Evolutionary conservation across 2,329 filamentous ascomycete species (phyloP).

Genomic region (Fusarium tupiense): DNA sequence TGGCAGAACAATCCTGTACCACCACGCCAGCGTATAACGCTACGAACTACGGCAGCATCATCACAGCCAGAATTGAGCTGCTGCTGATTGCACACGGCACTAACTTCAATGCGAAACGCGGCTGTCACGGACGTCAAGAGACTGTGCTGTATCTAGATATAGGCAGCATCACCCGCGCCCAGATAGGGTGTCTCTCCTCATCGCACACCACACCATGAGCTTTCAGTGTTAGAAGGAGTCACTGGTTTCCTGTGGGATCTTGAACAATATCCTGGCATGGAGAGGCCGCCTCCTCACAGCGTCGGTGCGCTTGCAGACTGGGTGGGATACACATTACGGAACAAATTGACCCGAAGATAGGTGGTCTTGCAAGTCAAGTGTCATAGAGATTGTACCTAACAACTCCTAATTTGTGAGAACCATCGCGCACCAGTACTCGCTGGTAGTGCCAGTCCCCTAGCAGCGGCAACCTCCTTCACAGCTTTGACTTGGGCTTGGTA

Average conservation of each 20-base stretch:
- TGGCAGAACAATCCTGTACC: accelerated
- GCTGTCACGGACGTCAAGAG: neutral
- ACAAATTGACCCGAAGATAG: neutral
- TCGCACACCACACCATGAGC: neutral
- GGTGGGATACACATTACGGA: accelerated
- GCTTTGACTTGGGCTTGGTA: slow-evolving; percentile 32
- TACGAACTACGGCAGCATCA: accelerated
- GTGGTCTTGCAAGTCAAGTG: neutral
- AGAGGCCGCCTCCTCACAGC: accelerated
- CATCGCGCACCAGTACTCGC: accelerated
- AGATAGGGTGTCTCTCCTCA: accelerated
- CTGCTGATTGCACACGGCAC: accelerated
- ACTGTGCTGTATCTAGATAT: neutral
- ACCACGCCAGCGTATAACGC: neutral
- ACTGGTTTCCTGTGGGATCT: accelerated
- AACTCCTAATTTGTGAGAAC: accelerated
- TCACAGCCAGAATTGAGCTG: accelerated
- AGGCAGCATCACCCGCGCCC: accelerated
- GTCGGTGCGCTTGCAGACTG: accelerated
- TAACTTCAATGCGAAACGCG: accelerated
- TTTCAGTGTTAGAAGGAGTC: accelerated
- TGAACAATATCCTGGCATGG: neutral
- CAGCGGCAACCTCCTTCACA: neutral
- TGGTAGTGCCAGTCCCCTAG: accelerated
- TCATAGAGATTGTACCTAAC: neutral